A percentile compares a stretch with the other conserved stretches of the same genome.
phyloP scores from a whole-genome alignment of 31 red algal genomes.

The Bonnemaisonia californica region DNA sequence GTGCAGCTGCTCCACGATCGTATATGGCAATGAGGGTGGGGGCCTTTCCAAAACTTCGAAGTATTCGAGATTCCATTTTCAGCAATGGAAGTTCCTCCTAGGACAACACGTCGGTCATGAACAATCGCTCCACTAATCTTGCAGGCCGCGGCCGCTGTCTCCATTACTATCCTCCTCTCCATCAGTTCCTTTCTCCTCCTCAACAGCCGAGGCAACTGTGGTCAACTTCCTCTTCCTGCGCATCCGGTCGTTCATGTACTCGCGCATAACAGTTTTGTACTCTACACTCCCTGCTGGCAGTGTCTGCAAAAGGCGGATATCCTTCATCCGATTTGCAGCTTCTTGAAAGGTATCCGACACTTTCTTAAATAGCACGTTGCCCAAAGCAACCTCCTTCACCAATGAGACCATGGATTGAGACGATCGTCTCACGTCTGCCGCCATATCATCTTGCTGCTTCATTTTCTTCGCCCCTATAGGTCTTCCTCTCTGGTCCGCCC shows the following conservation, averaged over 20 bases:
- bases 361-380: not conserved
- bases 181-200: no score
- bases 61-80: no score
- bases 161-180: no score
- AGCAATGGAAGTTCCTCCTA: no score
- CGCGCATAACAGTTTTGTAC: slow-evolving; percentile 2
- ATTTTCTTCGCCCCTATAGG: slow-evolving; percentile 1
- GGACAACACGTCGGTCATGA: no score
- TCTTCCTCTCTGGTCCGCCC: not conserved
- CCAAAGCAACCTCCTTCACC: not conserved
- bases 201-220: no score
- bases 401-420: not conserved
- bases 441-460: not conserved
- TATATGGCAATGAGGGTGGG: no score
- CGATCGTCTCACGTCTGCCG: slow-evolving; percentile 4
- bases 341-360: not conserved
- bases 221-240: not conserved
- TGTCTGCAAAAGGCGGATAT: not conserved
- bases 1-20: no score
- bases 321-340: slow-evolving; percentile 3
- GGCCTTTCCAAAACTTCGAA: no score
- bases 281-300: not conserved
- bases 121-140: no score
- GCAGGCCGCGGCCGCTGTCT: no score
- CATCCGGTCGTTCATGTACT: slow-evolving; percentile 15